Evolutionary conservation across 2,329 filamentous ascomycete genomes (phyloP), one percentile per base, ranked within the genome.

Genomic region (Pseudogymnoascus sp.): DNA sequence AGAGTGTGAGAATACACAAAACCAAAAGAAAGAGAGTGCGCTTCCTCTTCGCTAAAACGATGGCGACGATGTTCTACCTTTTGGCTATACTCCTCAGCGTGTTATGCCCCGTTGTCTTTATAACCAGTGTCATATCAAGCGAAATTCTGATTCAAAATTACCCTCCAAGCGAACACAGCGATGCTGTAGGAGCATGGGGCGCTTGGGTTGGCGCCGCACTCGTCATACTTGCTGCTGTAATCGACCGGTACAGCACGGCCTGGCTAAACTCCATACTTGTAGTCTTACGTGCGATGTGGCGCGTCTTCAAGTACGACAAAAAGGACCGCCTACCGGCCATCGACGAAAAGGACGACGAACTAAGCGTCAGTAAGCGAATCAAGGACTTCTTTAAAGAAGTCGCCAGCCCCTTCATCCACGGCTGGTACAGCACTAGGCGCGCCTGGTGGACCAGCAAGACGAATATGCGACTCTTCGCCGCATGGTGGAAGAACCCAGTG

Each of bases 161-260:
- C 10, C 63, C 63, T 35, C 37, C 37, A 9, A 59, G 58, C 31
- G 63, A 64, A n/a, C 58, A 61, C 13, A 64, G 61, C 31, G 61
- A 64, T 13, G 63, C 63, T 2, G 29, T 64, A 2, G 63, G 63
- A 7, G 61, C 63, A 45, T 64, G 63, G 63, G 63, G 61, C 6
- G 40, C 63, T 18, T 64, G 63, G 63, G 63, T 63, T 31, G 63
- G 63, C 29, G 63, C 63, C 3, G 7, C 8, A 13, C 31, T 64
- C 4, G 63, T 64, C 6, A 33, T 64, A 9, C 5, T 64, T 9
- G 63, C 63, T 7, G 59, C 63, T 8, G 31, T 64, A 2, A 63
- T 64, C 6, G 55, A 63, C 3, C 42, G 39, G n/a, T 64, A 64
- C 37, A 21, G 13, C 12, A n/a, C 15, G 15, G 40, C 58, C 1